Percentiles rank a stretch among this genome's conserved stretches.
Conservation (phyloP, 345 rosid genomes). For the Pugionium cornutum region DNA sequence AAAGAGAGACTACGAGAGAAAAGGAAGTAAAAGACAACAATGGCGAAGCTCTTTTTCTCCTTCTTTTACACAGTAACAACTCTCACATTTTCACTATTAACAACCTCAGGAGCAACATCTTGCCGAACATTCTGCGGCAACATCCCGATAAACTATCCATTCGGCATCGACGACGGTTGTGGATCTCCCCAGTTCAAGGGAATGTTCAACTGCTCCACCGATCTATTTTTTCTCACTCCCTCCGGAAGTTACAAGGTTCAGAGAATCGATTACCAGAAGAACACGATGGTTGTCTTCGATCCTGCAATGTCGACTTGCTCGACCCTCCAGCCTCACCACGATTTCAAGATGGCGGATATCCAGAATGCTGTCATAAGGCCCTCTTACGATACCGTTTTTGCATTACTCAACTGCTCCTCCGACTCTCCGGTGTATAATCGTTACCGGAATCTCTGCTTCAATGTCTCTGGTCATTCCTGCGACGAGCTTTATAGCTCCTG, state of each 20-base stretch:
- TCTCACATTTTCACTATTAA: conserved; percentile 14
- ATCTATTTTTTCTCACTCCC: conserved; percentile 69
- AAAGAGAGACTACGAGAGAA: too few relatives aligned
- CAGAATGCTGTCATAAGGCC: conserved; percentile 75
- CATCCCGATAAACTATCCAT: conserved; percentile 72
- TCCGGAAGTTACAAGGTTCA: conserved; percentile 86
- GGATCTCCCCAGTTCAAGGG: conserved; percentile 76
- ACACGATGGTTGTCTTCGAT: conserved; percentile 61
- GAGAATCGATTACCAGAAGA: conserved; percentile 67
- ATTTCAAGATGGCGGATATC: conserved; percentile 65
- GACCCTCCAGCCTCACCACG: conserved; percentile 90
- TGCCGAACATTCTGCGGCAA: conserved; percentile 70
- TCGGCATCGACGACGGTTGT: conserved; percentile 83
- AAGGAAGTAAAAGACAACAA: conserved; percentile 6
- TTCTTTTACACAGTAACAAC: conserved; percentile 31
- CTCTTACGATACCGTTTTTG: conserved; percentile 79
- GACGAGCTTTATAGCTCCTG: conserved; percentile 79
- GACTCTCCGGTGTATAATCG: conserved; percentile 86
- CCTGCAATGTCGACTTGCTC: conserved; percentile 97
- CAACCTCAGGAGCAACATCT: conserved; percentile 29
- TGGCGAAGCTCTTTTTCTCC: conserved; percentile 26
- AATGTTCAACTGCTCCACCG: conserved; percentile 72
- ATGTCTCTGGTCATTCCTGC: conserved; percentile 74
- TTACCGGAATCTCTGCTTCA: conserved; percentile 74
- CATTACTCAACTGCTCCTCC: conserved; percentile 74